Evolutionary conservation across 164 flowering plant species (phyloP).

Genomic region (Magnolia officinalis): DNA sequence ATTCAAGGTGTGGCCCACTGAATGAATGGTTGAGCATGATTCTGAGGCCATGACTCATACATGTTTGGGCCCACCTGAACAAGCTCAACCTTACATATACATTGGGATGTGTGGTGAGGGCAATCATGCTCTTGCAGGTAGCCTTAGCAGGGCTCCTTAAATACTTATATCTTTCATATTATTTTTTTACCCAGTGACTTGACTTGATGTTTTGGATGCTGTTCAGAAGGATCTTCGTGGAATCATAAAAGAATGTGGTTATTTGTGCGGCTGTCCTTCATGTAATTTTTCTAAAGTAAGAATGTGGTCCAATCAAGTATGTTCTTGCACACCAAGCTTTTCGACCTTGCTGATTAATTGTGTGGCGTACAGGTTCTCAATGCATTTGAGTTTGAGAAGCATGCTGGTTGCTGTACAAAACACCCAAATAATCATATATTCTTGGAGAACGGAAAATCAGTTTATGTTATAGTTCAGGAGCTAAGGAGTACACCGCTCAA

Average conservation of each 20-base stretch:
- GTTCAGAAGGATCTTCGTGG: constrained; percentile 56
- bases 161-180: not conserved
- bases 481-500: constrained; percentile 58
- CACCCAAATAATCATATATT: constrained; percentile 84
- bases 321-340: not conserved
- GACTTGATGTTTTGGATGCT: constrained; percentile 3
- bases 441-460: constrained; percentile 74
- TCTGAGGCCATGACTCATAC: not conserved
- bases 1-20: not conserved
- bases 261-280: constrained; percentile 63
- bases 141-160: not conserved
- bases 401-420: constrained; percentile 72
- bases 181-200: not conserved
- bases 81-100: not conserved
- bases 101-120: not conserved
- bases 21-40: not conserved
- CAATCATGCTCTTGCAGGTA: not conserved
- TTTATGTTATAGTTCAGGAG: constrained; percentile 74
- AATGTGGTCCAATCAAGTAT: not conserved
- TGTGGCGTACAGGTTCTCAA: constrained; percentile 42
- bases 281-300: constrained; percentile 62
- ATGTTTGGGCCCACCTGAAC: not conserved
- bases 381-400: constrained; percentile 77
- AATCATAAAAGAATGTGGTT: constrained; percentile 67
- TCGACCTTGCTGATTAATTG: constrained; percentile 2